These are phyloP conservation scores for Geranium brycei DNA, from an alignment of 345 rosid species.

Conservation along the genomic window DNA sequence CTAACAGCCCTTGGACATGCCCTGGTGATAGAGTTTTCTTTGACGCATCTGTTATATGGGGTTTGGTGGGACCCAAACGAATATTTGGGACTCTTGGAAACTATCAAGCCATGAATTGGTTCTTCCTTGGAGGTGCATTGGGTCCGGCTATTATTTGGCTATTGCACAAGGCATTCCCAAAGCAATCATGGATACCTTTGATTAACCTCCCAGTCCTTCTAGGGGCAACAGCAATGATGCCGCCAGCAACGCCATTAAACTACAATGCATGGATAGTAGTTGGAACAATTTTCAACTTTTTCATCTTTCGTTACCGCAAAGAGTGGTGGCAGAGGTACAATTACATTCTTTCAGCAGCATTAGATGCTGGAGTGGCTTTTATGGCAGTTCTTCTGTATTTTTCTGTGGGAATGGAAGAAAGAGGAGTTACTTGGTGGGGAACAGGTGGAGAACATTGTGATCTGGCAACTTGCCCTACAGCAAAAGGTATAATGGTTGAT, in stretches of 20 bases:
- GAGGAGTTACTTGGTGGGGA: constrained; percentile 58
- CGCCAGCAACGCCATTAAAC: constrained; percentile 68
- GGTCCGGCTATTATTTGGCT: constrained; percentile 70
- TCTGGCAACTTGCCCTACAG: constrained; percentile 66
- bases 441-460: constrained; percentile 69
- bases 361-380: constrained; percentile 81
- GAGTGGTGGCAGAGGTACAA: constrained; percentile 88
- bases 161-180: constrained; percentile 62
- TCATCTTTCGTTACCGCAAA: constrained; percentile 56
- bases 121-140: constrained; percentile 65
- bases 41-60: constrained; percentile 91
- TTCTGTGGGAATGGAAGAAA: constrained; percentile 47
- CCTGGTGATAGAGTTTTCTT: constrained; percentile 76
- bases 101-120: constrained; percentile 72
- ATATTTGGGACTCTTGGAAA: constrained; percentile 66
- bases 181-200: constrained; percentile 67
- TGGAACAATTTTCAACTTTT: constrained; percentile 75
- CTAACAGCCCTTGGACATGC: constrained; percentile 81
- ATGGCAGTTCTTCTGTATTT: constrained; percentile 71
- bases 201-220: constrained; percentile 82
- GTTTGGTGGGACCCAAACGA: constrained; percentile 66
- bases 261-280: constrained; percentile 64
- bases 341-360: constrained; percentile 69
- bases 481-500: constrained; percentile 43
- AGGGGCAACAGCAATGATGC: constrained; percentile 72